Evolutionary conservation across 2,329 filamentous ascomycete species (phyloP), one percentile per base, ranked within the genome.

Genomic region (Aspergillus sojae): DNA sequence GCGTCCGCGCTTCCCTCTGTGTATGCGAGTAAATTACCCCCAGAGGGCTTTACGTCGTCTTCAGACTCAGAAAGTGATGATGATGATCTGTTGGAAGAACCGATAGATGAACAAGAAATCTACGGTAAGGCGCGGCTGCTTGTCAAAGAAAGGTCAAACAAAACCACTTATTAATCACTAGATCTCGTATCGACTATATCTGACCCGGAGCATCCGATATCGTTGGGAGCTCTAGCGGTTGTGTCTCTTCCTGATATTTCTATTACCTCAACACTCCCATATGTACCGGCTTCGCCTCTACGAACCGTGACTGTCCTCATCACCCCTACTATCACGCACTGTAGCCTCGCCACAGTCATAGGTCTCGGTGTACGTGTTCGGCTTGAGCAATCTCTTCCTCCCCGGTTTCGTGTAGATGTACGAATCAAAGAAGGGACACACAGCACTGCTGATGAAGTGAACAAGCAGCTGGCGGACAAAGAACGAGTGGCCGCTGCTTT

Each of bases 361-460:
- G 95, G 95, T 0, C 85, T 99, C 19, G 95, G 94, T 16, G 93
- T 99, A 26, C 88, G 95, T 52, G 94, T 97, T 48, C 88, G 95
- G 28, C 85, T 99, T 28, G 94, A 98, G 80, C 91, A 96, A 77
- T 91, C 92, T 12, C 84, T 99, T 62, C 95, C 95, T 3, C 92
- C 95, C 39, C 91, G 94, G 72, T 99, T 95, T 78, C 88, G 95
- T 43, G 86, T 98, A 57, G 94, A 98, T 77, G 93, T 98, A 53
- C 88, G 90, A 71, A 96, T 97, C 78, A 97, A 98, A 79, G 91
- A 96, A 79, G 94, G 94, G 66, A 95, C 93, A n/a, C 95, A 98
- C 77, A 92, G 89, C 68, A 96, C 96, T 65, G 94, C 93, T 53
- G 93, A 97, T 67, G 93, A 97, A 77, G 93, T 97, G 58, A 97